These are phyloP conservation scores for Lyophyllum decastes DNA, from an alignment of 768 basidiomycete species.

Conservation along the genomic window DNA sequence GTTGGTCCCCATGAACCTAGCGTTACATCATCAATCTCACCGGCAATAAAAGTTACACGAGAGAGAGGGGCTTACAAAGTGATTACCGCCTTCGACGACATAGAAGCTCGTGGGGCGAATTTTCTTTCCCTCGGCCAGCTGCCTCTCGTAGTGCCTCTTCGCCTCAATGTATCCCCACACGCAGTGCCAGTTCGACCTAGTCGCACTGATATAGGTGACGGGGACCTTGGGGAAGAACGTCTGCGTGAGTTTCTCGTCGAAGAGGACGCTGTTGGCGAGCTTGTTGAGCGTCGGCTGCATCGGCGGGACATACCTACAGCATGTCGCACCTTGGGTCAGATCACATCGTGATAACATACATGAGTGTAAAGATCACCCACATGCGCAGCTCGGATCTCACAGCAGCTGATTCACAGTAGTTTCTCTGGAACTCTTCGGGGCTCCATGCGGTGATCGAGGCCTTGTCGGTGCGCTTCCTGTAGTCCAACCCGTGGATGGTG, in stretches of 20 bases:
- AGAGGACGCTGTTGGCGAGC: slow-evolving; percentile 20
- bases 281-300: slow-evolving; percentile 23
- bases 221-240: slow-evolving; percentile 10
- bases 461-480: slow-evolving; percentile 14
- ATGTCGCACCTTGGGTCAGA: neutral
- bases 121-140: slow-evolving; percentile 15
- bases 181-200: slow-evolving; percentile 23
- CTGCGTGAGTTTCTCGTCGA: slow-evolving; percentile 17
- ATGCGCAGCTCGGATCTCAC: slow-evolving; percentile 18
- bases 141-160: slow-evolving; percentile 20
- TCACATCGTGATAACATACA: neutral
- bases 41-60: neutral
- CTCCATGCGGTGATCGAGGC: slow-evolving; percentile 23
- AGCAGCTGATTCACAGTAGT: slow-evolving; percentile 15
- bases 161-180: slow-evolving; percentile 23
- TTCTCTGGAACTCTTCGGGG: slow-evolving; percentile 17
- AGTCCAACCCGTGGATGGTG: slow-evolving; percentile 20
- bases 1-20: slow-evolving; percentile 16
- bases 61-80: slow-evolving; percentile 30
- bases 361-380: slow-evolving; percentile 18
- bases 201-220: slow-evolving; percentile 22
- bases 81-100: slow-evolving; percentile 28
- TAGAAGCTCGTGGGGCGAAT: slow-evolving; percentile 24
- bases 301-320: slow-evolving; percentile 13
- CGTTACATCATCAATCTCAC: neutral